Percentiles rank a stretch among this genome's conserved stretches.
These are phyloP conservation scores for Xerocomus spinulosus DNA, from an alignment of 768 basidiomycete genomes.

Conservation along the genomic window DNA sequence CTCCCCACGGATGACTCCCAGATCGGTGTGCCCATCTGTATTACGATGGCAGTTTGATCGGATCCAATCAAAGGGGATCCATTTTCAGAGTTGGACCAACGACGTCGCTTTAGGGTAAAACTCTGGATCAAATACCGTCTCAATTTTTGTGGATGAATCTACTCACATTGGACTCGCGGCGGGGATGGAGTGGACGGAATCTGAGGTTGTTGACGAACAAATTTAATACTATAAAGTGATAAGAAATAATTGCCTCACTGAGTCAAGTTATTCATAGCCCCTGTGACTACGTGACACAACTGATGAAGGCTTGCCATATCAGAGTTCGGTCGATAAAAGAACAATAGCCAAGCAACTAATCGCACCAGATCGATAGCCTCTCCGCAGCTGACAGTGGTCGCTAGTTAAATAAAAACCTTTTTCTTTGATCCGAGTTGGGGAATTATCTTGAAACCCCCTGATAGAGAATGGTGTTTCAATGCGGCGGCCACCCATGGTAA, in stretches of 20 bases:
- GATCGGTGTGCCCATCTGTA: background rate
- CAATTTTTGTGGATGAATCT: background rate
- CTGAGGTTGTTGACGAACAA: background rate
- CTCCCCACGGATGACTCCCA: background rate
- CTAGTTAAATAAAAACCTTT: no score
- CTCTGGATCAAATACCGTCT: background rate
- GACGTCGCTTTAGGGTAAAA: background rate
- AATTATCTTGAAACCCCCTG: no score
- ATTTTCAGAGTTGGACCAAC: background rate
- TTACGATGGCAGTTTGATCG: background rate
- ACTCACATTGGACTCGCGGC: background rate
- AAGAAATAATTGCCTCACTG: background rate
- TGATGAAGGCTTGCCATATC: no score
- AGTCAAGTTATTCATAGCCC: background rate
- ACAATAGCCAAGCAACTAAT: no score
- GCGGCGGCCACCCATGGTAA: no score
- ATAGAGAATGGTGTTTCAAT: no score
- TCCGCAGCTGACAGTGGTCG: no score
- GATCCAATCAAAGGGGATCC: background rate
- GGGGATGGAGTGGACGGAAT: no score
- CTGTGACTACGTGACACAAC: no score
- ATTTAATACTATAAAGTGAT: background rate
- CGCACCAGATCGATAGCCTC: no score
- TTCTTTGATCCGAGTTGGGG: no score
- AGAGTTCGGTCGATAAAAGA: background rate